These are phyloP conservation scores for Artemisia tridentata DNA, from an alignment of 129 eudicot species.

Conservation along the genomic window DNA sequence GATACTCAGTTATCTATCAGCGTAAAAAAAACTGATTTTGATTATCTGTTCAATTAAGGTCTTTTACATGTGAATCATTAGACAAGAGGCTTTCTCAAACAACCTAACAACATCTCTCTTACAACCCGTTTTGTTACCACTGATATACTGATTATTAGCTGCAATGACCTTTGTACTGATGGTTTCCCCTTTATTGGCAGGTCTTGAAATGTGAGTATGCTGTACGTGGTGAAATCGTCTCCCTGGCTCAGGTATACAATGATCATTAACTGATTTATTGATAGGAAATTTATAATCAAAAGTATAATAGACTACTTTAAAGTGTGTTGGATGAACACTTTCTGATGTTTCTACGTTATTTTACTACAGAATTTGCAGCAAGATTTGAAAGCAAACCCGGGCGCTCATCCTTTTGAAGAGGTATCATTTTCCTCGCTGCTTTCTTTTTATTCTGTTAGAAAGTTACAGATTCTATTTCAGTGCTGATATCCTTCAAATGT, in stretches of 20 bases:
- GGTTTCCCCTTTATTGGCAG: slow-evolving; percentile 37
- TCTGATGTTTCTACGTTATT: slow-evolving; percentile 3
- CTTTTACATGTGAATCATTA: no score
- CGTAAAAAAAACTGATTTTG: no score
- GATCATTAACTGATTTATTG: no score
- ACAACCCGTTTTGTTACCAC: no score
- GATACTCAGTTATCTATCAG: no score
- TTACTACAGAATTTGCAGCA: slow-evolving; percentile 68
- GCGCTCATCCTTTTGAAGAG: slow-evolving; percentile 92
- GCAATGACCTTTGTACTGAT: slow-evolving; percentile 2
- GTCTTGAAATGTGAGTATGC: slow-evolving; percentile 97
- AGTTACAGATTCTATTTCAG: slow-evolving; percentile 6
- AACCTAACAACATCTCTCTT: no score
- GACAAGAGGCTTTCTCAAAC: no score
- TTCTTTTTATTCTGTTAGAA: slow-evolving; percentile 1
- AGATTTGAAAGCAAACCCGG: slow-evolving; percentile 69
- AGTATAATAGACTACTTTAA: neutral
- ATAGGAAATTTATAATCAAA: no score
- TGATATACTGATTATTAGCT: neutral
- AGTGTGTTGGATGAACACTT: neutral
- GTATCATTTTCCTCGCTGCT: slow-evolving; percentile 32
- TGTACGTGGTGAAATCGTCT: slow-evolving; percentile 96
- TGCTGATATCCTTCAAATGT: neutral
- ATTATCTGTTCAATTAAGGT: no score
- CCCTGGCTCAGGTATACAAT: slow-evolving; percentile 72